Conservation (phyloP, 805 yeast species). For the Candida broadrunensis region DNA sequence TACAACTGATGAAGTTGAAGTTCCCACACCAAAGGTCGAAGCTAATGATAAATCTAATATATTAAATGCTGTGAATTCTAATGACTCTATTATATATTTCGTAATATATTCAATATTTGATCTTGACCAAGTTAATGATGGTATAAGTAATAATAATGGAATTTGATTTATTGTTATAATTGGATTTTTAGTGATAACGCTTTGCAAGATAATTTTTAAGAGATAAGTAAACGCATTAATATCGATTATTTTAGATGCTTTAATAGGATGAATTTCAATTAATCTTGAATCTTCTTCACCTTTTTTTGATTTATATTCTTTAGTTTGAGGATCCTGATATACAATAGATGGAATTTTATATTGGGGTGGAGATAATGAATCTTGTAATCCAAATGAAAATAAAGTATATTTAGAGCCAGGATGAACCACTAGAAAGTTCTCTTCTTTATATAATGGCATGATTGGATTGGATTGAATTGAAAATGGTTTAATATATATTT, state of each 20-base stretch:
- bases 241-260: constrained; percentile 61
- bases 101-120: constrained; percentile 65
- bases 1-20: constrained; percentile 62
- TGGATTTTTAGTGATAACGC: constrained; percentile 36
- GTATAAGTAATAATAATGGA: constrained; percentile 67
- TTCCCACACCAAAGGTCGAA: constrained; percentile 70
- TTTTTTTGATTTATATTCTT: constrained; percentile 37
- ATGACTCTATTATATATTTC: constrained; percentile 68
- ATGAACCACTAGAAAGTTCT: constrained; percentile 55
- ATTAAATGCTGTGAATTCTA: constrained; percentile 71
- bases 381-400: constrained; percentile 79
- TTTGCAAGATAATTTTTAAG: constrained; percentile 43
- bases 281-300: constrained; percentile 20
- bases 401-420: constrained; percentile 77
- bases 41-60: constrained; percentile 67
- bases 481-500: too few relatives aligned
- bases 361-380: constrained; percentile 70
- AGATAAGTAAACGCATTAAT: constrained; percentile 68
- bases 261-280: constrained; percentile 59
- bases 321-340: constrained; percentile 41
- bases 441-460: constrained; percentile 46
- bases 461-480: not conserved
- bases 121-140: constrained; percentile 65
- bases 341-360: constrained; percentile 77
- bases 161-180: constrained; percentile 57